Conservation (phyloP, 2,329 filamentous ascomycete species). For the Aureobasidium zeae region DNA sequence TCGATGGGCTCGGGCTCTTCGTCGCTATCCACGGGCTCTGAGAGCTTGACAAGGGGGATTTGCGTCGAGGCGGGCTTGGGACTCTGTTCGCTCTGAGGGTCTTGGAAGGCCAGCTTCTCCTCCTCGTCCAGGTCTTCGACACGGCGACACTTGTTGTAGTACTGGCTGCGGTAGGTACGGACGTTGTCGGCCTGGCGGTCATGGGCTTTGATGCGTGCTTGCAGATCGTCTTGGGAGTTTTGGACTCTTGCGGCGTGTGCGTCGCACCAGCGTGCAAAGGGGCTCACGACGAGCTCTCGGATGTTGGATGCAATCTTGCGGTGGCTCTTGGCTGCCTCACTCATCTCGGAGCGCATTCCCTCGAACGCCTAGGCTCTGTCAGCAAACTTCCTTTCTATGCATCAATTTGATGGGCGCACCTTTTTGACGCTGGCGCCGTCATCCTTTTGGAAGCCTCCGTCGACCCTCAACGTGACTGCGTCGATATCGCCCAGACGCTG, state of each 20-base stretch:
- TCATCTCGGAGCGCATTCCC: conserved; percentile 85
- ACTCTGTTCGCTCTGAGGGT: conserved; percentile 53
- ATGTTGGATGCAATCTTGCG: conserved; percentile 95
- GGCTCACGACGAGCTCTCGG: conserved; percentile 86
- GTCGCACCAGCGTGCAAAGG: conserved; percentile 93
- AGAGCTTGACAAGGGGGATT: conserved; percentile 76
- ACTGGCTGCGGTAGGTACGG: conserved; percentile 87
- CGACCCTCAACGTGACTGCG: conserved; percentile 69
- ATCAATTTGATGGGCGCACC: conserved; percentile 47
- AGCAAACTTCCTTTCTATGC: conserved; percentile 6
- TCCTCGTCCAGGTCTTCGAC: conserved; percentile 97
- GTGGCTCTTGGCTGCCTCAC: conserved; percentile 80
- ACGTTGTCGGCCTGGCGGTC: conserved; percentile 84
- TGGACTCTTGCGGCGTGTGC: conserved; percentile 85
- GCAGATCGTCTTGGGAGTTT: conserved; percentile 89
- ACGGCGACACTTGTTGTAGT: conserved; percentile 97
- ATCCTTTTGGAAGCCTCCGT: conserved; percentile 76
- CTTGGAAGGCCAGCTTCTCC: conserved; percentile 95
- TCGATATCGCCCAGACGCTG: conserved; percentile 72
- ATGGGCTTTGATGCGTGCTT: conserved; percentile 81
- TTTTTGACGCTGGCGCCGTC: conserved; percentile 94
- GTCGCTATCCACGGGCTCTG: conserved; percentile 49
- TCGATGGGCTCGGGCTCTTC: conserved; percentile 82
- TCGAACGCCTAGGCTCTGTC: conserved; percentile 67
- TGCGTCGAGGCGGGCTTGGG: conserved; percentile 35